phyloP scores from a whole-genome alignment of 768 basidiomycete species.

The Gautieria morchelliformis region DNA sequence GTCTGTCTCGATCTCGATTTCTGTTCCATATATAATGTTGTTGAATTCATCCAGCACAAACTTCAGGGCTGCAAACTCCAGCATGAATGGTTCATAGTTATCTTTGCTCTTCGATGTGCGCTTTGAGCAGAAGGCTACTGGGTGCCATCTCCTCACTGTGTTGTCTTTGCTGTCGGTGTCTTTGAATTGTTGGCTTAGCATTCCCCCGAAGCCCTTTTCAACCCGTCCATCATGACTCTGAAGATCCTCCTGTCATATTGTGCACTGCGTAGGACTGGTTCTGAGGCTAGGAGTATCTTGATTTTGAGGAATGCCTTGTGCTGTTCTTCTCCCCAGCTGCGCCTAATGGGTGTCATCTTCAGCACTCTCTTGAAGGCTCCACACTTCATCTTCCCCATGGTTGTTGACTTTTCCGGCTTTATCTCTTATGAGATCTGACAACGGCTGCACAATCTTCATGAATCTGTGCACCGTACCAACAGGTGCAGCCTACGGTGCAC shows the following conservation, averaged over 20 bases:
- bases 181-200: constrained; percentile 2
- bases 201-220: too few species aligned
- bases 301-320: constrained; percentile 19
- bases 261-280: constrained; percentile 24
- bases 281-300: constrained; percentile 22
- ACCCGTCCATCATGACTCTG: constrained; percentile 8
- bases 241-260: constrained; percentile 25
- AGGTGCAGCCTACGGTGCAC: too few species aligned
- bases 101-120: constrained; percentile 23
- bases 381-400: constrained; percentile 9
- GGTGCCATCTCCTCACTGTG: constrained; percentile 17
- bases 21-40: not conserved
- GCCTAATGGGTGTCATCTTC: constrained; percentile 14
- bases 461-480: too few species aligned
- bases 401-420: constrained; percentile 9
- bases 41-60: constrained; percentile 16
- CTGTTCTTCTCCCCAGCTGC: constrained; percentile 12
- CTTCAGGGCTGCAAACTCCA: constrained; percentile 30
- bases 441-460: constrained; percentile 22
- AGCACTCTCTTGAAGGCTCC: constrained; percentile 13
- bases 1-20: constrained; percentile 28
- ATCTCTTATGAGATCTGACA: constrained; percentile 26
- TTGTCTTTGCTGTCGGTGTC: constrained; percentile 10
- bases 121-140: constrained; percentile 26
- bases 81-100: constrained; percentile 21